phyloP scores from a whole-genome alignment of 352 stramenopile genomes.

The Aphanomyces astaci region DNA sequence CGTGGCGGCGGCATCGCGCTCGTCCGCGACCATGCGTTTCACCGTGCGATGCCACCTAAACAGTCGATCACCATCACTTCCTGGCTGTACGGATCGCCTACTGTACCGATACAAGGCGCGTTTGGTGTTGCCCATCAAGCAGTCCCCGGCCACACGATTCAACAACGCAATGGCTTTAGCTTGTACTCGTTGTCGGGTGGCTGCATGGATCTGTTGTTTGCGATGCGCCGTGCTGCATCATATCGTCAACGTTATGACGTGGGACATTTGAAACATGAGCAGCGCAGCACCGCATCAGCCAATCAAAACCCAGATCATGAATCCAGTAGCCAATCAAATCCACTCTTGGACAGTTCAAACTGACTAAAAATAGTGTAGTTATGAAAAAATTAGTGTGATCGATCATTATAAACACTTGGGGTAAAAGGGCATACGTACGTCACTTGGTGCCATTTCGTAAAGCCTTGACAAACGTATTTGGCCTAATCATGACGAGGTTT shows the following conservation, averaged over 20 bases:
- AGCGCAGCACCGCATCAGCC: not conserved
- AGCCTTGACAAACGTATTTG: slow-evolving; percentile 21
- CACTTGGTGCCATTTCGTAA: slow-evolving; percentile 1
- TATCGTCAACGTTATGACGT: slow-evolving; percentile 3
- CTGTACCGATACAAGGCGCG: not conserved
- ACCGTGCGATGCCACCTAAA: slow-evolving; percentile 29
- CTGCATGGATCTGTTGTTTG: not conserved
- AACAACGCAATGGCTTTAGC: slow-evolving; percentile 4
- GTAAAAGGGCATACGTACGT: no score
- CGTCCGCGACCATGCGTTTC: slow-evolving; percentile 10
- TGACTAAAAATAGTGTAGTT: no score
- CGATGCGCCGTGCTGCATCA: not conserved
- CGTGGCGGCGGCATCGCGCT: slow-evolving; percentile 32
- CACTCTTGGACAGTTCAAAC: no score
- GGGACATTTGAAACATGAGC: slow-evolving; percentile 35
- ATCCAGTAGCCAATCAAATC: no score
- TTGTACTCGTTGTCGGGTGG: slow-evolving; percentile 6
- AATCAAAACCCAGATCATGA: no score
- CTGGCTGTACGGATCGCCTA: no score
- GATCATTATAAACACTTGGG: no score
- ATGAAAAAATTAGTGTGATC: no score
- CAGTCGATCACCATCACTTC: no score
- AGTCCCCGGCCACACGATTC: slow-evolving; percentile 2
- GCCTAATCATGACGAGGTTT: no score
- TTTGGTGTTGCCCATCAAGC: slow-evolving; percentile 6